A percentile compares a stretch with the other conserved stretches of the same genome.
Evolutionary conservation across 129 eudicot genomes (phyloP).

Genomic region (Lactuca sativa): DNA sequence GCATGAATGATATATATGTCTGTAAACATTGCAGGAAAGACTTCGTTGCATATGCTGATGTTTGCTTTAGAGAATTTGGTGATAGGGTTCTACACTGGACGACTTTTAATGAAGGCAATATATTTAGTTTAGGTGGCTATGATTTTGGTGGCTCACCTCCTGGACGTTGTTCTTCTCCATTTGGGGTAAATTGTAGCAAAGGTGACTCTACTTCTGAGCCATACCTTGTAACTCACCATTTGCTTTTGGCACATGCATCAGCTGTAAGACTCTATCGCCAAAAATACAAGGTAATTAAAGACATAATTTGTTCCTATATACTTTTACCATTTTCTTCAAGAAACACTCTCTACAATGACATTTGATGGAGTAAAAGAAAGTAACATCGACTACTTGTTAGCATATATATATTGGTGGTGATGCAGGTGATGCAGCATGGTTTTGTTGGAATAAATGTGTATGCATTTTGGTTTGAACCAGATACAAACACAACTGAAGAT

Average conservation of each 20-base stretch:
- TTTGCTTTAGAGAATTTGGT: conserved; percentile 82
- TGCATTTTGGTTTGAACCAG: conserved; percentile 45
- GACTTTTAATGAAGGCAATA: conserved; percentile 62
- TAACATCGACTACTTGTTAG: background rate
- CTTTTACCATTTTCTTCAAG: too few relatives aligned
- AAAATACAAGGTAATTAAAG: conserved; percentile 62
- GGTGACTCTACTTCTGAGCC: conserved; percentile 65
- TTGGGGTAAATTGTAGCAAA: conserved; percentile 37
- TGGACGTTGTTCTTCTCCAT: conserved; percentile 49
- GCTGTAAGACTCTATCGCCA: conserved; percentile 42
- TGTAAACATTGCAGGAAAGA: conserved; percentile 42
- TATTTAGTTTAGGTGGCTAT: conserved; percentile 44
- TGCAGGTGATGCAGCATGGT: conserved; percentile 67
- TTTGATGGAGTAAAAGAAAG: too few relatives aligned
- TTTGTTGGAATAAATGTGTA: conserved; percentile 51
- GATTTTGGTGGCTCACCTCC: conserved; percentile 49
- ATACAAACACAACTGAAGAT: conserved; percentile 50
- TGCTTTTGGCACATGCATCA: conserved; percentile 70
- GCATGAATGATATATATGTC: background rate
- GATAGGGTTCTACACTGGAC: conserved; percentile 74
- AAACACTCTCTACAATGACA: too few relatives aligned
- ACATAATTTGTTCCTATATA: background rate
- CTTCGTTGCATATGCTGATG: conserved; percentile 52
- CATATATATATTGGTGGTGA: conserved; percentile 17
- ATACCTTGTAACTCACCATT: conserved; percentile 58